Conservation (phyloP, 129 eudicot genomes). For the Chrysanthemum lavandulifolium region DNA sequence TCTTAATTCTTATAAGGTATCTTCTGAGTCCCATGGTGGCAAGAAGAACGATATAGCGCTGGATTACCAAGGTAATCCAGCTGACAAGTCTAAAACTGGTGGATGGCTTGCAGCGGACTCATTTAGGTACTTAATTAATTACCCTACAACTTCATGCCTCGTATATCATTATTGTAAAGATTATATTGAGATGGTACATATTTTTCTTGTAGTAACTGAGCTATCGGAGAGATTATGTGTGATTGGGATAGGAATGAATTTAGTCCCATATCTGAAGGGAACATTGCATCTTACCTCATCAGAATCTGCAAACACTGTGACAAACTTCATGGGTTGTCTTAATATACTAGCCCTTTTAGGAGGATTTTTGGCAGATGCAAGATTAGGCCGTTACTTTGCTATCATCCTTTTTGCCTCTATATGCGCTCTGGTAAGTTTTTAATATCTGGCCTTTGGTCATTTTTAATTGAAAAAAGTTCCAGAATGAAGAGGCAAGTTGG, state of each 20-base stretch:
- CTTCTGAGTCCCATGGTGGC: slow-evolving; percentile 31
- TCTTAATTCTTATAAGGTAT: slow-evolving; percentile 39
- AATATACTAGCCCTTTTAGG: slow-evolving; percentile 71
- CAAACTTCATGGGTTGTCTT: slow-evolving; percentile 83
- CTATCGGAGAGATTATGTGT: slow-evolving; percentile 20
- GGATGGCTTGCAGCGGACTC: slow-evolving; percentile 95
- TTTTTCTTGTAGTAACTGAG: slow-evolving; percentile 23
- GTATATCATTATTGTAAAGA: not conserved
- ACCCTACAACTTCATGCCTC: not conserved
- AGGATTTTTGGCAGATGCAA: slow-evolving; percentile 78
- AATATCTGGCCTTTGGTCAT: not conserved
- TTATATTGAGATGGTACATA: slow-evolving; percentile 3
- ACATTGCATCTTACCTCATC: slow-evolving; percentile 64
- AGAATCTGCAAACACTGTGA: slow-evolving; percentile 70
- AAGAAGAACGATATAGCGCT: slow-evolving; percentile 30
- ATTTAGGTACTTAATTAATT: slow-evolving; percentile 53
- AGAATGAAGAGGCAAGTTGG: not conserved
- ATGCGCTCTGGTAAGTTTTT: slow-evolving; percentile 49
- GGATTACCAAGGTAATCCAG: slow-evolving; percentile 69
- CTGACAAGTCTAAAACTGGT: slow-evolving; percentile 69
- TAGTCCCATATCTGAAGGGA: slow-evolving; percentile 76
- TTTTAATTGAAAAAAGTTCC: not conserved
- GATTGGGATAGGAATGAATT: slow-evolving; percentile 56
- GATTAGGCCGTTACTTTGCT: slow-evolving; percentile 71
- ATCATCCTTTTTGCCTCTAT: slow-evolving; percentile 61